Conservation (phyloP, 345 rosid species). For the Brassica incana region DNA sequence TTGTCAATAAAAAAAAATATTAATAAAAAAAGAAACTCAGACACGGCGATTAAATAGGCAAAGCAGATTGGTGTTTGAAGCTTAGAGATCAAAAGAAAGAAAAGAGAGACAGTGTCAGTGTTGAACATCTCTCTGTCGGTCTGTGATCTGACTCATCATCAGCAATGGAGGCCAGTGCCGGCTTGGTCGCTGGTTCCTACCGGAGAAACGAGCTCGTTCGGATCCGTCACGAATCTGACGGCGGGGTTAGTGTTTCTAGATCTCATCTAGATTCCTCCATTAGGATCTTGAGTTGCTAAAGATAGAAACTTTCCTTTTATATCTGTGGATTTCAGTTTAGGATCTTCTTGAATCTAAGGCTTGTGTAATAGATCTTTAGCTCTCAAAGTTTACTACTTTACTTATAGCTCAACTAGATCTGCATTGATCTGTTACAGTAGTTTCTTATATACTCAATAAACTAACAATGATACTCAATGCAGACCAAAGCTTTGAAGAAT, state of each 20-base stretch:
- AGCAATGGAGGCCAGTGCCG: slow-evolving; percentile 74
- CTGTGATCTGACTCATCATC: slow-evolving; percentile 12
- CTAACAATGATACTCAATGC: slow-evolving; percentile 14
- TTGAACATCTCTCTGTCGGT: slow-evolving; percentile 20
- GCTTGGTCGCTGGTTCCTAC: slow-evolving; percentile 90
- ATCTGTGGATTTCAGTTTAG: background rate
- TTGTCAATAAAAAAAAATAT: slow-evolving; percentile 6
- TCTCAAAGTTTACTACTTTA: background rate
- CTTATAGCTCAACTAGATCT: background rate
- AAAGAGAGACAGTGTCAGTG: slow-evolving; percentile 22
- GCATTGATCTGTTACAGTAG: background rate
- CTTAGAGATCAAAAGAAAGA: slow-evolving; percentile 19
- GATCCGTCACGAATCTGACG: slow-evolving; percentile 83
- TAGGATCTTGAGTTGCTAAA: background rate
- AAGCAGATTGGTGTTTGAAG: slow-evolving; percentile 19
- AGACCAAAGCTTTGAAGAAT: slow-evolving; percentile 73
- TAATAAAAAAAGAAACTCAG: background rate
- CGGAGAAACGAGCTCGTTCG: slow-evolving; percentile 85
- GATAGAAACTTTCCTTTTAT: background rate
- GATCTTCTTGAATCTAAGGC: background rate
- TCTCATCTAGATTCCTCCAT: background rate
- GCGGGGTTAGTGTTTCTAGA: slow-evolving; percentile 50
- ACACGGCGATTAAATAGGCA: slow-evolving; percentile 36
- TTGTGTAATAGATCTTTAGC: background rate
- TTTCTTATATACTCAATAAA: background rate